Conservation (phyloP, 495 filamentous ascomycete genomes). For the Trichoderma orchidacearum region DNA sequence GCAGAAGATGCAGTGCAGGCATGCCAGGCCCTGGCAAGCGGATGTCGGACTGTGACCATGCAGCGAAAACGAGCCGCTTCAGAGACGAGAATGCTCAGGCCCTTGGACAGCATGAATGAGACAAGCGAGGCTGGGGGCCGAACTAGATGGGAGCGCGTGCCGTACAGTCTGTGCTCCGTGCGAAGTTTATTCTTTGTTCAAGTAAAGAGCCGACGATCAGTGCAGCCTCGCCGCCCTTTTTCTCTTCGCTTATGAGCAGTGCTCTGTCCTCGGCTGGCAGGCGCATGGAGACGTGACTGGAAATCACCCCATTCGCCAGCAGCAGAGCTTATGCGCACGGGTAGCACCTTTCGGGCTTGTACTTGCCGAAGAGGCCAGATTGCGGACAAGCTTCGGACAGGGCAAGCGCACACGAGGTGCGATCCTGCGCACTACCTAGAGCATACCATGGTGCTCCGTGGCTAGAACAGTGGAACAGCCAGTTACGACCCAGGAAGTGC, state of each 20-base stretch:
- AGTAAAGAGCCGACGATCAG: neutral
- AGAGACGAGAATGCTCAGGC: too few relatives aligned
- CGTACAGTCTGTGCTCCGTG: too few relatives aligned
- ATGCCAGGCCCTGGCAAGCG: too few relatives aligned
- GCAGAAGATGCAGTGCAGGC: too few relatives aligned
- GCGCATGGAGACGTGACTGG: neutral
- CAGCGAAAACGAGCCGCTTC: too few relatives aligned
- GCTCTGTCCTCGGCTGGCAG: neutral
- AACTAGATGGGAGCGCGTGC: neutral
- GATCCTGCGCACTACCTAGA: too few relatives aligned
- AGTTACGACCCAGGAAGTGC: too few relatives aligned
- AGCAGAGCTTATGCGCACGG: neutral
- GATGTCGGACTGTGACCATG: too few relatives aligned
- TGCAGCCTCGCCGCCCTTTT: neutral
- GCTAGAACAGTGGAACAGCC: too few relatives aligned
- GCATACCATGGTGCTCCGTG: neutral
- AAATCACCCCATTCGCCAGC: constrained; percentile 4
- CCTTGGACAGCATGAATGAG: too few relatives aligned
- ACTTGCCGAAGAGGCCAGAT: neutral
- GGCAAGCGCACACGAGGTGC: neutral
- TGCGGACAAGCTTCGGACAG: neutral
- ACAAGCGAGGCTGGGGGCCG: neutral
- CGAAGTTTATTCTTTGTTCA: too few relatives aligned
- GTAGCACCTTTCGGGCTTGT: neutral
- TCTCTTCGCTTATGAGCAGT: neutral